Conservation (phyloP, 139 green algal genomes). For the Edaphochlamys debaryana region DNA sequence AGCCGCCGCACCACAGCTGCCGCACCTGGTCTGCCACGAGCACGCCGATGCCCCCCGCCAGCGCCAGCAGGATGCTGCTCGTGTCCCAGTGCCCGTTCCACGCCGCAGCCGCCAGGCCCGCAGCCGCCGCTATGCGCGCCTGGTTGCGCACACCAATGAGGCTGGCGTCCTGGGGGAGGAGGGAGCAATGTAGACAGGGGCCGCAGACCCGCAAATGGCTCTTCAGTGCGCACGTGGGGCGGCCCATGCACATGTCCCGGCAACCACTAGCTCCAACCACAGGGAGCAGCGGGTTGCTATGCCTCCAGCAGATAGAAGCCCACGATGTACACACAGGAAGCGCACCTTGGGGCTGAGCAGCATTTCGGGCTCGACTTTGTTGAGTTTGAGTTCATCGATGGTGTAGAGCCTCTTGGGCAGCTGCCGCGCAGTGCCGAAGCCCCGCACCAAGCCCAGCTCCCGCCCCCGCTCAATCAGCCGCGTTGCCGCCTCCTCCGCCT, state of each 20-base stretch:
- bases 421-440: constrained; percentile 54
- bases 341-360: constrained; percentile 76
- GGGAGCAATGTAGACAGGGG: too few species aligned
- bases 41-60: constrained; percentile 63
- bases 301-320: too few species aligned
- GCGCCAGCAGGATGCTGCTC: constrained; percentile 34
- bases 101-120: constrained; percentile 66
- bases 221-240: too few species aligned
- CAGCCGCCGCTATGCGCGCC: constrained; percentile 52
- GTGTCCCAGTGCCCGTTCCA: constrained; percentile 40
- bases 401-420: constrained; percentile 83
- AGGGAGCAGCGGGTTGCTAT: too few species aligned
- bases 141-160: constrained; percentile 74
- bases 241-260: too few species aligned
- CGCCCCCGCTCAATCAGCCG: constrained; percentile 37
- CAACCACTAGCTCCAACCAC: too few species aligned
- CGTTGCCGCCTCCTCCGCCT: constrained; percentile 53
- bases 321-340: too few species aligned
- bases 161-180: too few species aligned
- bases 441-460: constrained; percentile 56
- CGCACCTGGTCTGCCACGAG: constrained; percentile 75
- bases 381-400: constrained; percentile 90
- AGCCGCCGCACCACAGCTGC: too few species aligned
- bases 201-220: too few species aligned
- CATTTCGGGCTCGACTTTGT: constrained; percentile 85